Evolutionary conservation across 805 yeast species (phyloP), one percentile per base, ranked within the genome.

Genomic region (Zygosaccharomyces kombuchaensis): DNA sequence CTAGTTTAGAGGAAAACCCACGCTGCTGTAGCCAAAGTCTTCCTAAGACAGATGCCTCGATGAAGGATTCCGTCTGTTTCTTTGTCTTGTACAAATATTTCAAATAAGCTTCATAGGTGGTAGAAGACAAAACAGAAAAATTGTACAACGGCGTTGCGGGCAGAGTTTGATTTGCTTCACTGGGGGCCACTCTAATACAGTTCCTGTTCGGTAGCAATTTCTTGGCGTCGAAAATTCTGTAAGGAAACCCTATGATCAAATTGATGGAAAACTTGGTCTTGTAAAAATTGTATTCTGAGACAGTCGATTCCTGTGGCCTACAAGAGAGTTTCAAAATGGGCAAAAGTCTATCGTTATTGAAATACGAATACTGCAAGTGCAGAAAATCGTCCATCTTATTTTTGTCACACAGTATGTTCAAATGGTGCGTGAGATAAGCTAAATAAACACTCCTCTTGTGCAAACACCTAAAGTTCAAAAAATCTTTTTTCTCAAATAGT

Each of bases 21-120:
- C 96, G 76, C 67, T 93, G 98, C 40, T 79, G 75, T 34, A 93
- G 73, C 99, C 99, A 93, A 45, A 93, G 69, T 51, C 90, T 76
- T 3, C 96, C 96, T 43, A 93, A 72, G 6, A 82, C 77, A 52
- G 89, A 81, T 1, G 99, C 97, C 56, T 90, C 96, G 52, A 79
- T 78, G 66, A 88, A 93, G 10, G 87, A 80, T 44, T 85, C 90
- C 2, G 95, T 78, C 4, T 82, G 69, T 62, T 84, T 85, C 55
- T 84, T 82, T 14, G 85, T 74, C 34, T 86, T 80, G 65, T 88
- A 87, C 30, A 93, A 69, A 58, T 77, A 85, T 62, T 86, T 82
- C 59, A 88, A 72, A 60, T 85, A 84, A 53, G 82, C 77, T 52
- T 79, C 83, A 62, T 80, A 79, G 10, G 85, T 67, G 19, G 87